Percentiles rank a stretch among this genome's conserved stretches.
Conservation (phyloP, 371 early-diverging fungal genomes). For the Coemansia sp. region DNA sequence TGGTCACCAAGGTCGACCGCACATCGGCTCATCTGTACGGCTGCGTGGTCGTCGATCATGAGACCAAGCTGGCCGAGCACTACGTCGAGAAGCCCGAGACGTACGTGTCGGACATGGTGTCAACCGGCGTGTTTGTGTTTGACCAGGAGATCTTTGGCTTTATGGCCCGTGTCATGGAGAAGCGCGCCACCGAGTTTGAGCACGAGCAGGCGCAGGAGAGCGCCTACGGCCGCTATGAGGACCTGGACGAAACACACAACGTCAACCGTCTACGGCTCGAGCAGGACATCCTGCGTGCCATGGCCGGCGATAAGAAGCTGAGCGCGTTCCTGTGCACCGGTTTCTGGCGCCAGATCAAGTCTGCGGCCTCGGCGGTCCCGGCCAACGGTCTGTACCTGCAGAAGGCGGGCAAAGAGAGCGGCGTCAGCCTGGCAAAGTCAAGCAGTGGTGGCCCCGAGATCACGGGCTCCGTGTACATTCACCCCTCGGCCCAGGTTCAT, state of each 20-base stretch:
- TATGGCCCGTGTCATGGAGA: constrained; percentile 76
- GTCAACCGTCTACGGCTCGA: constrained; percentile 84
- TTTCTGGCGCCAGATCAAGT: constrained; percentile 95
- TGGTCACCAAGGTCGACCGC: constrained; percentile 76
- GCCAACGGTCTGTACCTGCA: constrained; percentile 90
- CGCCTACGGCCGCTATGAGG: constrained; percentile 52
- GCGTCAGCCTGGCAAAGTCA: constrained; percentile 63
- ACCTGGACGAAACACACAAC: constrained; percentile 53
- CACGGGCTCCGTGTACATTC: constrained; percentile 89
- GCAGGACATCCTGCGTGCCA: constrained; percentile 83
- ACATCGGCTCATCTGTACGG: constrained; percentile 84
- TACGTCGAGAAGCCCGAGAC: constrained; percentile 97
- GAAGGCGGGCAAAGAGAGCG: constrained; percentile 63
- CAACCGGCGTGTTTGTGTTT: constrained; percentile 93
- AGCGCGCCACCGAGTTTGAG: constrained; percentile 56
- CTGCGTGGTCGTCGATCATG: constrained; percentile 84
- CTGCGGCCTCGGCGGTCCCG: constrained; percentile 91
- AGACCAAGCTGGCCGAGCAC: constrained; percentile 85
- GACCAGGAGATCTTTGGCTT: constrained; percentile 79
- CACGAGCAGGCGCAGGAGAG: constrained; percentile 60
- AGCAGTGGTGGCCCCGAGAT: constrained; percentile 70
- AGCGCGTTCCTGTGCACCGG: constrained; percentile 76
- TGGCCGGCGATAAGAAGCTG: constrained; percentile 79
- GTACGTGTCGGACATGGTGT: constrained; percentile 90
- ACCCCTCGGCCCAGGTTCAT: constrained; percentile 91